Base-by-base conservation (phyloP, 192 early-diverging fungal genomes). In the Funneliformis mosseae region DNA sequence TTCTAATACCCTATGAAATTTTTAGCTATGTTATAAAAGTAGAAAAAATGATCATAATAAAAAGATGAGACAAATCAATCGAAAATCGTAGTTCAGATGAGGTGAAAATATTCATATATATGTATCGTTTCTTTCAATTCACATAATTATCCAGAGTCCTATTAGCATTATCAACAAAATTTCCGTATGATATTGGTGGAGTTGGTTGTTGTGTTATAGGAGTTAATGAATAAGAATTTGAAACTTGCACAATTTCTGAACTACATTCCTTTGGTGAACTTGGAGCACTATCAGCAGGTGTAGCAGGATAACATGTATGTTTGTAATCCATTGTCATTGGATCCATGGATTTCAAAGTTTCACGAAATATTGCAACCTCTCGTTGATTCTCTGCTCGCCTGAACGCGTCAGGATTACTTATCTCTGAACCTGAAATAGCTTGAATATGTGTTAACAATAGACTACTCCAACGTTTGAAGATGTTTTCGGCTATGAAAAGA, bases 401-500 rank as follows among this genome's bases (percentile, higher is more conserved):
- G 25, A 79, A 79, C 10, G 77, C 62, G 21, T 79, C 60, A 23
- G 77, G 55, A 50, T 62, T 79, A 33, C 33, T 27, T n/a, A 79
- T 79, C 0, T 48, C 62, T 21, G 77, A 27, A 27, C 77, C 77
- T 50, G 77, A 79, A 68, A 79, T 79, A 41, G 66, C 85, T 48
- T 82, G 85, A 18, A 83, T 83, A 46, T 84, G 85, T 0, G 83
- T 83, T n/a, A 86, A 80, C 71, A 86, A 48, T 3, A 86, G 81
- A 28, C 81, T 83, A 11, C 83, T 86, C 92, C 92, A 93, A 55
- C 85, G 82, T 66, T 83, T 86, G 59, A 88, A 92, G 14, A 85
- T 84, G 28, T 87, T 83, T 23, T 88, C 85, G 12, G 84, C 80
- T 21, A 96, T 91, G 85, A 87, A 91, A 23, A 97, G 88, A 33